A percentile compares a stretch with the other conserved stretches of the same genome.
Conservation (phyloP, 208 protist genomes). For the Crithidia sp. region DNA sequence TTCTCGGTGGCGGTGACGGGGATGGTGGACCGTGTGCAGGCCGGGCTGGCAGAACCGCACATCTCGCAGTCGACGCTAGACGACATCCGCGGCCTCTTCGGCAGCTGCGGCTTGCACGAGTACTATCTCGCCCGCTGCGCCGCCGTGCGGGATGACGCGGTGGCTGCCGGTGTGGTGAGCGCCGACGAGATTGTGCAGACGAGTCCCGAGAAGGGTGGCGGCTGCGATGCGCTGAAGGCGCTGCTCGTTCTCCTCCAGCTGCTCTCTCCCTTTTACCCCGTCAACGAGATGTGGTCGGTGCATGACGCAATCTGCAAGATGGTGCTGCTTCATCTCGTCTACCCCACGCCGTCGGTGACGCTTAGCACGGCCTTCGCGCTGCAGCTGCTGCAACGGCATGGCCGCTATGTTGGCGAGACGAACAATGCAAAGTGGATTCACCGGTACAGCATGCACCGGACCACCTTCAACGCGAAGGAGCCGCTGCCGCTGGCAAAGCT, state of each 20-base stretch:
- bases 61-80: slow-evolving; percentile 12
- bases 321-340: slow-evolving; percentile 57
- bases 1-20: slow-evolving; percentile 41
- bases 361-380: slow-evolving; percentile 43
- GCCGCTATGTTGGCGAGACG: slow-evolving; percentile 51
- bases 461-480: slow-evolving; percentile 35
- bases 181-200: slow-evolving; percentile 18
- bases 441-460: slow-evolving; percentile 56
- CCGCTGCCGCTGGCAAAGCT: slow-evolving; percentile 54
- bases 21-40: slow-evolving; percentile 27
- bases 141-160: slow-evolving; percentile 4
- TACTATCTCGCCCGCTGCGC: slow-evolving; percentile 31
- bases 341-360: slow-evolving; percentile 11
- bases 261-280: slow-evolving; percentile 77
- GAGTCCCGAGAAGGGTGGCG: slow-evolving; percentile 21
- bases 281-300: slow-evolving; percentile 80
- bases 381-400: slow-evolving; percentile 63
- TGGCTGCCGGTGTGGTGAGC: slow-evolving; percentile 6
- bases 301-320: slow-evolving; percentile 72
- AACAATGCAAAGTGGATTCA: slow-evolving; percentile 50
- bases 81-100: slow-evolving; percentile 27
- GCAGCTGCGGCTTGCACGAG: slow-evolving; percentile 23
- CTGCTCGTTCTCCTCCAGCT: slow-evolving; percentile 58
- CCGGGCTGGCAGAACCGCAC: slow-evolving; percentile 14
- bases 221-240: slow-evolving; percentile 58